Percentiles rank a stretch among this genome's conserved stretches.
phyloP scores from a whole-genome alignment of 352 stramenopile genomes.

The Phytopythium cucurbitacearum region DNA sequence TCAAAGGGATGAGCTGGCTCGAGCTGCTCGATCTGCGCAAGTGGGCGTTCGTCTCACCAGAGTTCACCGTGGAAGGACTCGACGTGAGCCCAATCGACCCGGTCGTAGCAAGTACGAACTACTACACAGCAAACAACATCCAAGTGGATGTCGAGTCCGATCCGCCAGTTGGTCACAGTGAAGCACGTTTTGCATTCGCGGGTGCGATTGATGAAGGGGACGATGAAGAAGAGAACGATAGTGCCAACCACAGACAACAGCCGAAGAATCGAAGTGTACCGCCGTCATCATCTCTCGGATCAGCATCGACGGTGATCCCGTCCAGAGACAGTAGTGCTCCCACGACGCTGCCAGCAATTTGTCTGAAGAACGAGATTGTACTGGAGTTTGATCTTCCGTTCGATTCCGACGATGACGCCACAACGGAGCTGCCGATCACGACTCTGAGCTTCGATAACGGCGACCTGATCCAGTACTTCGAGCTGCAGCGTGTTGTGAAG shows the following conservation, averaged over 20 bases:
- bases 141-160: constrained; percentile 67
- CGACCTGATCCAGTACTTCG: constrained; percentile 77
- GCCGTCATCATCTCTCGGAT: constrained; percentile 41
- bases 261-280: constrained; percentile 7
- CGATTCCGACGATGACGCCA: constrained; percentile 53
- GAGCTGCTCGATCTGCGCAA: constrained; percentile 84
- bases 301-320: constrained; percentile 43
- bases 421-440: constrained; percentile 58
- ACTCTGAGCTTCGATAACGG: constrained; percentile 80
- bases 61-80: constrained; percentile 60
- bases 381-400: constrained; percentile 81
- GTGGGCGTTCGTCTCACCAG: constrained; percentile 72
- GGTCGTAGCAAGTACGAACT: constrained; percentile 71
- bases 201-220: constrained; percentile 66
- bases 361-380: constrained; percentile 81
- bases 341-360: constrained; percentile 61
- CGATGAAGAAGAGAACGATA: constrained; percentile 49
- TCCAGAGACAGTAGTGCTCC: constrained; percentile 50
- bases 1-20: constrained; percentile 77
- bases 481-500: constrained; percentile 71
- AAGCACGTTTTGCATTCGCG: constrained; percentile 38
- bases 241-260: not conserved
- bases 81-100: constrained; percentile 69
- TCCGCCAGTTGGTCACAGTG: constrained; percentile 3
- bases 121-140: constrained; percentile 85